A percentile compares a stretch with the other conserved stretches of the same genome.
These are phyloP conservation scores for Phascolomyces articulosus DNA, from an alignment of 371 early-diverging fungal genomes.

Conservation along the genomic window DNA sequence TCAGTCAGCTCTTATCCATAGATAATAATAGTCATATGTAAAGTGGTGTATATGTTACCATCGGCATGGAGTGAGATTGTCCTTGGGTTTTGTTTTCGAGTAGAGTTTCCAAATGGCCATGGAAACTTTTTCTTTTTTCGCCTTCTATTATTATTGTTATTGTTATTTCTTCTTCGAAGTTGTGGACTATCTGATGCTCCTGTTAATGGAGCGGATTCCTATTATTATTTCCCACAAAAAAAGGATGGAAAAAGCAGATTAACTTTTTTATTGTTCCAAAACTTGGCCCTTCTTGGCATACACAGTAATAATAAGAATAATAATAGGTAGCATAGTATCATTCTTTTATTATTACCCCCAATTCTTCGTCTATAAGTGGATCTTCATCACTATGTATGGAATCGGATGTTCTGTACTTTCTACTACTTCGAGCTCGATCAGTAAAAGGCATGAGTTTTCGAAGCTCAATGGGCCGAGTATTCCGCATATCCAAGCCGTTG, in stretches of 20 bases:
- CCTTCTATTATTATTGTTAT: background rate
- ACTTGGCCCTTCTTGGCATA: too few species aligned
- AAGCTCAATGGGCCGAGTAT: slow-evolving; percentile 44
- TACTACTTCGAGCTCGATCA: slow-evolving; percentile 23
- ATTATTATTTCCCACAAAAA: background rate
- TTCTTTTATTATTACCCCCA: slow-evolving; percentile 24
- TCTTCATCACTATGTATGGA: slow-evolving; percentile 51
- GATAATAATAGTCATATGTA: too few species aligned
- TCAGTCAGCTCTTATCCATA: too few species aligned
- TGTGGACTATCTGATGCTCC: slow-evolving; percentile 1
- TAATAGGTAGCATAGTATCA: background rate
- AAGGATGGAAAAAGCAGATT: too few species aligned
- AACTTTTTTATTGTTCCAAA: too few species aligned
- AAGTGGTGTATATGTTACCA: too few species aligned
- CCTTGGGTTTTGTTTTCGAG: slow-evolving; percentile 29
- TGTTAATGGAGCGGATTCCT: slow-evolving; percentile 16
- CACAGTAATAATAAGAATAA: background rate
- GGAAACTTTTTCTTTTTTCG: slow-evolving; percentile 9
- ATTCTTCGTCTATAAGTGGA: slow-evolving; percentile 50
- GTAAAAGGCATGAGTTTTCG: slow-evolving; percentile 47
- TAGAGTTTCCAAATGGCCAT: slow-evolving; percentile 22
- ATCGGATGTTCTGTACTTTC: slow-evolving; percentile 43
- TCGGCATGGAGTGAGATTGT: slow-evolving; percentile 34
- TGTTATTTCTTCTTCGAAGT: background rate
- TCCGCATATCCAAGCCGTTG: slow-evolving; percentile 22